These are phyloP conservation scores for Herpetomonas tarakana DNA, from an alignment of 208 protist species.

Conservation along the genomic window DNA sequence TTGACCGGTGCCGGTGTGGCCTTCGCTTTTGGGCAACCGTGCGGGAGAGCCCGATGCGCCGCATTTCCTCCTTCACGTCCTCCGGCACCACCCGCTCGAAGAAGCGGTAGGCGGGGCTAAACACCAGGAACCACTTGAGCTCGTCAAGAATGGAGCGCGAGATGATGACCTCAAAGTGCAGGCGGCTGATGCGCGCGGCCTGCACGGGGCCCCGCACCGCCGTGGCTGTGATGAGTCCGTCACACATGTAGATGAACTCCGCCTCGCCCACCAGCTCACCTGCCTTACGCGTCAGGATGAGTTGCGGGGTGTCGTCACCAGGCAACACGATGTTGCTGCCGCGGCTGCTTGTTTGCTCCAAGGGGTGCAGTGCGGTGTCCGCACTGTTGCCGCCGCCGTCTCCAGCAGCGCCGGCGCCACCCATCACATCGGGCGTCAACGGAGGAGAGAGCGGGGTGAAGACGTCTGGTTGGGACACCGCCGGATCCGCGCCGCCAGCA, in stretches of 20 bases:
- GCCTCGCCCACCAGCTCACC: constrained; percentile 54
- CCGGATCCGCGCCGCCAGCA: neutral
- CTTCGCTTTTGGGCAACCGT: constrained; percentile 8
- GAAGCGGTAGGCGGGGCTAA: constrained; percentile 48
- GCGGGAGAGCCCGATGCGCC: constrained; percentile 21
- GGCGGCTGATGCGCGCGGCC: constrained; percentile 53
- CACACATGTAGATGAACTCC: constrained; percentile 58
- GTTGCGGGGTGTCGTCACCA: neutral
- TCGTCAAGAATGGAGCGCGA: constrained; percentile 27
- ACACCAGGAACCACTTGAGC: constrained; percentile 43
- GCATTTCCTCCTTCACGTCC: constrained; percentile 43
- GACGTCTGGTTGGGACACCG: neutral
- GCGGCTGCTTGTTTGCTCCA: no score
- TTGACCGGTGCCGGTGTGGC: no score
- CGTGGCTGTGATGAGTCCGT: constrained; percentile 34
- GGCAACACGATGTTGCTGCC: neutral
- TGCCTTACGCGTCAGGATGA: constrained; percentile 1
- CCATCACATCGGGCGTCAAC: neutral
- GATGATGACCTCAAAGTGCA: constrained; percentile 68
- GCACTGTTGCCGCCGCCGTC: no score
- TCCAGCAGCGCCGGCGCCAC: no score
- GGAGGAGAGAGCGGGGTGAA: neutral
- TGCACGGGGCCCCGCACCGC: constrained; percentile 38
- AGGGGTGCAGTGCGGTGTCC: no score
- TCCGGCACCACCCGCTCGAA: constrained; percentile 37